Evolutionary conservation across 208 protist genomes (phyloP), one percentile per base, ranked within the genome.

Genomic region (Wallacemonas rigidus): DNA sequence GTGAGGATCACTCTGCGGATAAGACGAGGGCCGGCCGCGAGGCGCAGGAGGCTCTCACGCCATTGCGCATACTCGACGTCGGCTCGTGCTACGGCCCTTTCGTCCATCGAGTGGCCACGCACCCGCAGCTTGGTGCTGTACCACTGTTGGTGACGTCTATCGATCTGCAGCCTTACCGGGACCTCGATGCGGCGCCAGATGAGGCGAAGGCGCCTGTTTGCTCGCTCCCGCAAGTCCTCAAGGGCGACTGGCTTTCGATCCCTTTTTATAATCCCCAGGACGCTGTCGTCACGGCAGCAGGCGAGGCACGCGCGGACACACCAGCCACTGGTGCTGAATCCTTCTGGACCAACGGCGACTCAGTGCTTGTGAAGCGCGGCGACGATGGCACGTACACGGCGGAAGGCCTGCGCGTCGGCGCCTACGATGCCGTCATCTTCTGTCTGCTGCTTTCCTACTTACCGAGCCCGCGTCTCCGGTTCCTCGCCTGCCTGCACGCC

Each of bases 81-180:
- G 92, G 92, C 5, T 86, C 82, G 14, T 97, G 92, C 81, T 97
- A 97, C 70, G 88, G 87, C 15, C 90, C 92, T 4, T 95, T 97
- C 69, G 57, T 51, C 1, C 82, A 82, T 11, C 72, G 65, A 41
- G 47, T 5, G 4, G 36, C 90, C 15, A 44, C 50, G 2, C 79
- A 88, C 58, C 51, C 69, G 2, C 39, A 76, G 3, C 53, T 85
- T 14, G 44, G 68, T 14, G 17, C 68, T 6, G 79, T 97, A 2
- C 82, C 88, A 2, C 71, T 97, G 15, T 40, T 43, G 39, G 90
- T 95, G 7, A 85, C 76, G 2, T 76, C 85, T 6, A 65, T 95
- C 9, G 90, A 95, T 50, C 68, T 95, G 9, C 74, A 75, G 5
- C 90, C 90, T 3, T 89, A 90, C 61, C 65, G 26, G 26, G 26